phyloP scores from a whole-genome alignment of 768 basidiomycete species.

The Omphalotus guepiniiformis region DNA sequence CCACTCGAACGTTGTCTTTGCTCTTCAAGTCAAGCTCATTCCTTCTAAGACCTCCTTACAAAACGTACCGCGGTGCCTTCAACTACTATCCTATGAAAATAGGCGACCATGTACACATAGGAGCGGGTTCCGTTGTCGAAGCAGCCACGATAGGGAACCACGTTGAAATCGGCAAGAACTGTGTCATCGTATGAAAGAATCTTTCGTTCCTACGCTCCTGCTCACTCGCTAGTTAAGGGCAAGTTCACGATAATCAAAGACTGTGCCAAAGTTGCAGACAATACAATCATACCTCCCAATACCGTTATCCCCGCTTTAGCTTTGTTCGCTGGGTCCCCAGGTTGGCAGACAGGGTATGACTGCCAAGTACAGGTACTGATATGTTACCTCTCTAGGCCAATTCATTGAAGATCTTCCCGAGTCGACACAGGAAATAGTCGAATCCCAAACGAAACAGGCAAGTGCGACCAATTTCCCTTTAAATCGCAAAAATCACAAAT shows the following conservation, averaged over 20 bases:
- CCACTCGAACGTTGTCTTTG: not conserved
- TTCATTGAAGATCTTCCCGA: conserved; percentile 86
- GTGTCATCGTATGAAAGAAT: conserved; percentile 70
- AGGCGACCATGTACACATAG: conserved; percentile 93
- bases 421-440: conserved; percentile 89
- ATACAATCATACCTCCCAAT: conserved; percentile 85
- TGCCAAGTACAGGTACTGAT: not conserved
- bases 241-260: conserved; percentile 98
- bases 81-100: conserved; percentile 99
- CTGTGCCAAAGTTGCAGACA: conserved; percentile 85
- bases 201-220: conserved; percentile 1
- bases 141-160: conserved; percentile 93
- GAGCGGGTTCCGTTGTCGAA: conserved; percentile 84
- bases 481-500: too few relatives aligned
- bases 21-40: too few relatives aligned
- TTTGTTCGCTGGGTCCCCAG: conserved; percentile 85
- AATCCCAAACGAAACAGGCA: conserved; percentile 71
- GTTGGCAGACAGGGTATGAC: conserved; percentile 34
- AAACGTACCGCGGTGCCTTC: conserved; percentile 86
- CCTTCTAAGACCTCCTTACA: conserved; percentile 68
- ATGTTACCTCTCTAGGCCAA: conserved; percentile 44
- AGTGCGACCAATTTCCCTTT: not conserved
- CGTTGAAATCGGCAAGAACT: conserved; percentile 93
- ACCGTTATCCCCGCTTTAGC: conserved; percentile 90
- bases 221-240: conserved; percentile 49